Base-by-base conservation (phyloP, 2,329 filamentous ascomycete species). In the Epichloe elymi region DNA sequence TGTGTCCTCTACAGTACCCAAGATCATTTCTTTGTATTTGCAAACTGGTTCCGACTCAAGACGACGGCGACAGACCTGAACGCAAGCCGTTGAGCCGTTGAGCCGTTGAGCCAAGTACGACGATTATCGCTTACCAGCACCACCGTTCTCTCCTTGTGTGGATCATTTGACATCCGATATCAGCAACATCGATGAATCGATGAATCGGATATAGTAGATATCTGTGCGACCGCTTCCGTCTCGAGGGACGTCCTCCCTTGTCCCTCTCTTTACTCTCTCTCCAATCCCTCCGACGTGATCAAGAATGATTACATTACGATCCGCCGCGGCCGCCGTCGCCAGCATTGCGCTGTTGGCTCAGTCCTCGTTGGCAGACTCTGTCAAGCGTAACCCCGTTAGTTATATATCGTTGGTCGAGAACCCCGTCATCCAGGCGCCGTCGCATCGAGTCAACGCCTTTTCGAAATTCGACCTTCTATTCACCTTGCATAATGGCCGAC, bases 381-480 rank as follows among this genome's bases (percentile, higher is more conserved):
- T 78, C 47, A 77, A 81, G 56, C 79, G 91, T 58, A 87, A 87
- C 61, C 88, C 89, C 35, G 74, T 98, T 55, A 80, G 76, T 58
- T 82, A 85, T 62, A 72, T 96, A 47, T 82, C 83, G 12, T 73
- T 81, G 45, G 70, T 96, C 57, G 82, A 90, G 55, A 79, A 89
- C 62, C 78, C 86, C 35, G 75, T 80, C 54, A 85, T 98, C 57
- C 80, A 88, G 61, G 88, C 89, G 0, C 82, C 84, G 15, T 86
- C 85, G 44, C 81, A 88, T 64, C 82, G 85, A 53, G 80, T 95
- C 45, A 83, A 93, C 63, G 83, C 89, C 46, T 73, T 86, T 51
- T 91, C 89, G 14, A 73, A 80, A 20, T 98, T 98, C 66, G 87
- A 95, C 60, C 72, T 98, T 55, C 83, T 80, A 33, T 96, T 98